Evolutionary conservation across 129 eudicot genomes (phyloP).

Genomic region (Lonicera japonica): DNA sequence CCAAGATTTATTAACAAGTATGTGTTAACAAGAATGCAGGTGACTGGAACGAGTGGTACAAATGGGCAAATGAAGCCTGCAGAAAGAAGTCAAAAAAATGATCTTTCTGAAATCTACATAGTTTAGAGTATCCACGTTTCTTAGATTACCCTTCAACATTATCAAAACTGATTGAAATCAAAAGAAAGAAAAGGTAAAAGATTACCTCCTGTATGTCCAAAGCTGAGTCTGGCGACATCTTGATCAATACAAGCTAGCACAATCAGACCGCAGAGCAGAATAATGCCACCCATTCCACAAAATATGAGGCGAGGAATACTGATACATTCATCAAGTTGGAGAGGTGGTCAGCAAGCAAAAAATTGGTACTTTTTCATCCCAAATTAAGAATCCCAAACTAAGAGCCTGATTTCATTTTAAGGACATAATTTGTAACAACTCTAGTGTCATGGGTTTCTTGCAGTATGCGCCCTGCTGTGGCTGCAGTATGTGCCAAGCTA

Average conservation of each 20-base stretch:
- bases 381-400: too few species aligned
- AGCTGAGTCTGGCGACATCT: slow-evolving; percentile 34
- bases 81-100: slow-evolving; percentile 2
- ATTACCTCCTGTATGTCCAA: slow-evolving; percentile 57
- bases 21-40: slow-evolving; percentile 73
- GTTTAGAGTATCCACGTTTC: background rate
- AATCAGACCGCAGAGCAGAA: slow-evolving; percentile 31
- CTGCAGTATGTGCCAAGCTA: too few species aligned
- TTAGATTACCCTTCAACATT: background rate
- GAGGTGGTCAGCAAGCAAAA: background rate
- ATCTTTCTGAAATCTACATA: background rate
- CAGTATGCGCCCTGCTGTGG: too few species aligned
- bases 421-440: too few species aligned
- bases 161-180: background rate
- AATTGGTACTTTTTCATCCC: too few species aligned
- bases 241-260: slow-evolving; percentile 42
- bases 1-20: slow-evolving; percentile 88
- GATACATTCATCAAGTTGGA: slow-evolving; percentile 6
- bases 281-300: slow-evolving; percentile 41
- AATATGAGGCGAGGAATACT: slow-evolving; percentile 43
- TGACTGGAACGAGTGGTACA: slow-evolving; percentile 77
- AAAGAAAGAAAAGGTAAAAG: background rate
- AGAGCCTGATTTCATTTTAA: too few species aligned
- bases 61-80: slow-evolving; percentile 84
- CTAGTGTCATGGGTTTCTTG: too few species aligned